Base-by-base conservation (phyloP, 2,329 filamentous ascomycete genomes). In the Fusarium hostae region DNA sequence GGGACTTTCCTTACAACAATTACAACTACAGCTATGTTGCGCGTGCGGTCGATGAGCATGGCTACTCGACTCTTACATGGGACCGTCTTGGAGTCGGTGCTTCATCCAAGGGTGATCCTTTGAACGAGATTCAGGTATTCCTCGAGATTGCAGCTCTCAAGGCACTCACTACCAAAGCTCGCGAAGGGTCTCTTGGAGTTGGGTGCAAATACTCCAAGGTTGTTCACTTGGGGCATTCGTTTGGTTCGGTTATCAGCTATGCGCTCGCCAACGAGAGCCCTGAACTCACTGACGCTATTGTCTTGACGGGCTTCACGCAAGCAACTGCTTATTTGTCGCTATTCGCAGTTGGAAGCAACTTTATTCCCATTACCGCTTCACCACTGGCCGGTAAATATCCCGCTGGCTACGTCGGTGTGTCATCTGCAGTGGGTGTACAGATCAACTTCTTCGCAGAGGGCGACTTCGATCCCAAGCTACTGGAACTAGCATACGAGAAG, bases 11-110 rank as follows among this genome's bases (percentile, higher is more conserved):
- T 1, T 86, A 82, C 80, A 84, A 88, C 76, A 81, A 85, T 73
- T 86, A 84, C 82, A 88, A 90, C 76, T 91, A 92, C 81, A 89
- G 85, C 75, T 92, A 92, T 77, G 83, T 88, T 32, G 82, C 86
- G 50, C 79, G 80, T 16, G 89, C 90, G 4, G 83, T 90, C 4
- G 85, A 84, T 9, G 81, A 82, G 12, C 82, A 85, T 41, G 87
- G 87, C 43, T 91, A 88, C 81, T 87, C 85, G 35, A 90, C 89
- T 4, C 84, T 92, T 48, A 80, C 84, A 13, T 90, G 86, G 79
- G 89, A 92, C 78, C 88, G 90, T 22, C 84, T 91, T 9, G 90
- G 90, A 35, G 84, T 91, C 44, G 89, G 86, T 43, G 80, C 82
- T 63, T 90, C 88, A 2, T 85, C 86, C 8, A 88, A 87, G 74